phyloP scores from a whole-genome alignment of 345 rosid species.

The Erucastrum elatum region DNA sequence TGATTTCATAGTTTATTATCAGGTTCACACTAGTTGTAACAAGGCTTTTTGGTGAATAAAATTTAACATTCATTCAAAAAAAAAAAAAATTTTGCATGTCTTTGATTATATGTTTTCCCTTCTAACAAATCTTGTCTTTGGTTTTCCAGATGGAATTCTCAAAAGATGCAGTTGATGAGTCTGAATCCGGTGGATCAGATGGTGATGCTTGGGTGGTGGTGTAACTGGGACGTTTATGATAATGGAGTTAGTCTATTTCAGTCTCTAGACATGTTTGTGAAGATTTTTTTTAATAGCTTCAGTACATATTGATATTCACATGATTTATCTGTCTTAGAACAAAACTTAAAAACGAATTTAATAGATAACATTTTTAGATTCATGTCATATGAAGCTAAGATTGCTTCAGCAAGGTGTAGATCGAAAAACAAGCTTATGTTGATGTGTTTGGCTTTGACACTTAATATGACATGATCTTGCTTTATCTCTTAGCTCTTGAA shows the following conservation, averaged over 20 bases:
- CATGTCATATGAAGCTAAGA: constrained; percentile 50
- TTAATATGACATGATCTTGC: constrained; percentile 74
- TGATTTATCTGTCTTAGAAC: constrained; percentile 7
- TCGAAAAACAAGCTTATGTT: constrained; percentile 60
- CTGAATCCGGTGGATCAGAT: constrained; percentile 2
- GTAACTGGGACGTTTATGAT: constrained; percentile 2
- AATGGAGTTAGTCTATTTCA: neutral
- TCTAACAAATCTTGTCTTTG: neutral
- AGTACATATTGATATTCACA: constrained; percentile 29
- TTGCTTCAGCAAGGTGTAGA: constrained; percentile 65
- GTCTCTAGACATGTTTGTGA: constrained; percentile 9
- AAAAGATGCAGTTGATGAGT: neutral
- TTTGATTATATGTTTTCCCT: neutral
- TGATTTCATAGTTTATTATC: no score
- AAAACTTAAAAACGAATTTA: constrained; percentile 15
- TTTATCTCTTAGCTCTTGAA: constrained; percentile 91
- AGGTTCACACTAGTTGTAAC: no score
- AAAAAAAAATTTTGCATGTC: neutral
- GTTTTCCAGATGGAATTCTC: constrained; percentile 21
- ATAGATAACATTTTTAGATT: neutral
- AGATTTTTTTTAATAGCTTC: neutral
- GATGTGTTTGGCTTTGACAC: constrained; percentile 66
- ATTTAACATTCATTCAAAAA: no score
- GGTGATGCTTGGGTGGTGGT: constrained; percentile 28
- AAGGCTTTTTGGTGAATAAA: no score